Conservation (phyloP, 192 early-diverging fungal species). For the Backusella mclennaniae region DNA sequence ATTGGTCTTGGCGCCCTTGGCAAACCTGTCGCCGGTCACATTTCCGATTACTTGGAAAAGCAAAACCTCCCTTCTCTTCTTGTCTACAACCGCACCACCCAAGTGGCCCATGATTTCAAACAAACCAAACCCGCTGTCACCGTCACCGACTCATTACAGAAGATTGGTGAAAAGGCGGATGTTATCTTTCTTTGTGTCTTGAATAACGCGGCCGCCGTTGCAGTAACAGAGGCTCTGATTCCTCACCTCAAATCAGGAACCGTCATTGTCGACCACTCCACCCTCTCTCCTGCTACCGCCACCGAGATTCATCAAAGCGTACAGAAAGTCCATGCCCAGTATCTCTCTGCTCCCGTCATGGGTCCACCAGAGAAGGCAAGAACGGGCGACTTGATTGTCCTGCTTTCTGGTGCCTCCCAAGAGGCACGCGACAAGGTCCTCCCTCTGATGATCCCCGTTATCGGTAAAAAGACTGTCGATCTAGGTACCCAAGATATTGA, state of each 20-base stretch:
- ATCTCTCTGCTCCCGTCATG: constrained; percentile 28
- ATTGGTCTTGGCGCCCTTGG: constrained; percentile 68
- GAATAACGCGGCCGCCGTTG: constrained; percentile 51
- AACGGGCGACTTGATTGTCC: constrained; percentile 49
- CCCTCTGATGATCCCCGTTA: constrained; percentile 41
- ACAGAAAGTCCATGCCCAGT: constrained; percentile 1
- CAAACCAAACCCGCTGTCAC: neutral
- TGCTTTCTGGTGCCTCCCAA: constrained; percentile 46
- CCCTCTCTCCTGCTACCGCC: constrained; percentile 47
- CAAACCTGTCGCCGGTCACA: constrained; percentile 41
- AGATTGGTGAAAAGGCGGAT: constrained; percentile 39
- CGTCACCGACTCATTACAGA: constrained; percentile 39
- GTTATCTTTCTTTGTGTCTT: constrained; percentile 62
- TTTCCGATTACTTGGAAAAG: constrained; percentile 14
- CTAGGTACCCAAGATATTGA: constrained; percentile 40
- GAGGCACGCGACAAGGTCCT: constrained; percentile 30
- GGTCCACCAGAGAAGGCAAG: constrained; percentile 41
- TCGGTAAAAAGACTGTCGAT: constrained; percentile 48
- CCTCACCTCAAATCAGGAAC: constrained; percentile 16
- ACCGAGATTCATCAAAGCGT: constrained; percentile 30
- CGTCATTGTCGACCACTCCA: constrained; percentile 60
- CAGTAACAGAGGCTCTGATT: neutral
- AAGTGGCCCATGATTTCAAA: neutral
- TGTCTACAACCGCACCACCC: constrained; percentile 62
- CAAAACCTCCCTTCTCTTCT: constrained; percentile 35